A percentile compares a stretch with the other conserved stretches of the same genome.
Evolutionary conservation across 352 stramenopile species (phyloP).

Genomic region (Blastocystis sp.): DNA sequence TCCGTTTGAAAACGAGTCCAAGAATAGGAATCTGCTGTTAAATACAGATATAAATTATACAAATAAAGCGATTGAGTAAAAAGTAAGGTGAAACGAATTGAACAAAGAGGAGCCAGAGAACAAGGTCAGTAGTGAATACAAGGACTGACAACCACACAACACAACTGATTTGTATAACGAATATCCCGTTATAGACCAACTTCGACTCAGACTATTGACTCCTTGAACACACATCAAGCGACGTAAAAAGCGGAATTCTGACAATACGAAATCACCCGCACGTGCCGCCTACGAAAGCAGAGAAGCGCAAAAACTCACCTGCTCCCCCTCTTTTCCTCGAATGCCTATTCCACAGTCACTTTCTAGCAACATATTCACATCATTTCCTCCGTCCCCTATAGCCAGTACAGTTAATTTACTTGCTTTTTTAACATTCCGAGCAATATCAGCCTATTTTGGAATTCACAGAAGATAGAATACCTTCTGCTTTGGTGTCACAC

Average conservation of each 20-base stretch:
- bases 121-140: slow-evolving; percentile 75
- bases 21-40: slow-evolving; percentile 8
- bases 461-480: slow-evolving; percentile 17
- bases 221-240: slow-evolving; percentile 82
- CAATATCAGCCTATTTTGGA: neutral
- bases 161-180: slow-evolving; percentile 71
- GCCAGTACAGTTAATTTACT: slow-evolving; percentile 71
- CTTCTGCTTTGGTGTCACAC: slow-evolving; percentile 85
- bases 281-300: slow-evolving; percentile 70
- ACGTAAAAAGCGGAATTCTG: slow-evolving; percentile 83
- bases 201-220: slow-evolving; percentile 16
- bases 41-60: neutral
- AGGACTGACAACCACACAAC: neutral
- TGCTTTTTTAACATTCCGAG: slow-evolving; percentile 72
- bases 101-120: slow-evolving; percentile 76
- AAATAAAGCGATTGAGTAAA: slow-evolving; percentile 34
- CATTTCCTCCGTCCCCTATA: slow-evolving; percentile 85
- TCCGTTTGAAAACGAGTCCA: neutral
- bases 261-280: slow-evolving; percentile 83
- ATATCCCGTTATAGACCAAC: slow-evolving; percentile 64
- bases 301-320: slow-evolving; percentile 64
- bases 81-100: slow-evolving; percentile 65
- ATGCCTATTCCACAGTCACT: slow-evolving; percentile 85
- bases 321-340: slow-evolving; percentile 83
- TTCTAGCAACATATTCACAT: slow-evolving; percentile 86